Conservation (phyloP, 2,329 filamentous ascomycete species). For the Metarhizium rileyi region DNA sequence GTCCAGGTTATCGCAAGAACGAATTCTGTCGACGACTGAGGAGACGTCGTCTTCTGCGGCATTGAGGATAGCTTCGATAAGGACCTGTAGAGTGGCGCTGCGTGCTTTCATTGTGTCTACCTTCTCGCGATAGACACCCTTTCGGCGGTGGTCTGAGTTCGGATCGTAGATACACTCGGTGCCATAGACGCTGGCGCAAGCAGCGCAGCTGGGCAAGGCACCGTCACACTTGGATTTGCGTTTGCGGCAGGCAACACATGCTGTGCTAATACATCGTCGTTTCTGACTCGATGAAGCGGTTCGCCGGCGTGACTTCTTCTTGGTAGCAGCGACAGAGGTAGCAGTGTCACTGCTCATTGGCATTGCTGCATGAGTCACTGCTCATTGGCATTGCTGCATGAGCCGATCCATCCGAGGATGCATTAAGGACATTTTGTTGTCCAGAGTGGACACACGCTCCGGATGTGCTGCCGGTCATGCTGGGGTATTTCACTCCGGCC, state of each 20-base stretch:
- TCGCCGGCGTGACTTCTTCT: conserved; percentile 42
- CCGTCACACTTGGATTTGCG: conserved; percentile 88
- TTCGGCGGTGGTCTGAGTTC: conserved; percentile 89
- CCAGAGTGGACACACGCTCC: not conserved
- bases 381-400: not conserved
- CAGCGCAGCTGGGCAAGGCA: conserved; percentile 81
- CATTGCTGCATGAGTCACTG: not conserved
- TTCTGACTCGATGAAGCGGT: conserved; percentile 46
- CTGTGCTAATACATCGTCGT: conserved; percentile 73
- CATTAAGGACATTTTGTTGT: not conserved
- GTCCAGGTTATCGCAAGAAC: conserved; percentile 67
- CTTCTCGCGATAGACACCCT: conserved; percentile 94
- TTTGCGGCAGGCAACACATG: conserved; percentile 69
- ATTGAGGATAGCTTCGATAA: conserved; percentile 88
- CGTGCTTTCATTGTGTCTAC: conserved; percentile 79
- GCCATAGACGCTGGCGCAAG: conserved; percentile 89
- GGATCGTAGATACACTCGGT: conserved; percentile 92
- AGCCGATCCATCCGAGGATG: not conserved
- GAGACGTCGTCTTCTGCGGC: conserved; percentile 79
- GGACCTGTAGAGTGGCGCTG: conserved; percentile 80
- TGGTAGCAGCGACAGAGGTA: conserved; percentile 16
- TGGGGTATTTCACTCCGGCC: not conserved
- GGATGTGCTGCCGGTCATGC: conserved; percentile 2
- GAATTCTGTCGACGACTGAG: conserved; percentile 73
- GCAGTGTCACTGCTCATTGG: not conserved